phyloP scores from a whole-genome alignment of 805 yeast genomes.

The Helenozyma rhizophorensis region DNA sequence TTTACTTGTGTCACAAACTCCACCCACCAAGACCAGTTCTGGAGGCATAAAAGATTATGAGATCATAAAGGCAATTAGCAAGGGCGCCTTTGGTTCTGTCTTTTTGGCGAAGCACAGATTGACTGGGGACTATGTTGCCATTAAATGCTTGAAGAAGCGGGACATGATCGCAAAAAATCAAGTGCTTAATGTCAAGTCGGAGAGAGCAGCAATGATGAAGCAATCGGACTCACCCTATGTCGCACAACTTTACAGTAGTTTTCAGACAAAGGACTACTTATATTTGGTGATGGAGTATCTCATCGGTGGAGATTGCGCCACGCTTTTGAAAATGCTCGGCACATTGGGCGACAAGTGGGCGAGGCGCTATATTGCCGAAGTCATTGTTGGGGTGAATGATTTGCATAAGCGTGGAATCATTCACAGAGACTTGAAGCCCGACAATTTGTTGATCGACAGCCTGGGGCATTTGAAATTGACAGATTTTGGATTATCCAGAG shows the following conservation, averaged over 20 bases:
- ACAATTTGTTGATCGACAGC: constrained; percentile 80
- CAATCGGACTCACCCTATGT: constrained; percentile 92
- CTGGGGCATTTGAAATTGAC: constrained; percentile 89
- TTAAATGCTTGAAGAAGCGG: constrained; percentile 83
- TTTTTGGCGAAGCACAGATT: constrained; percentile 75
- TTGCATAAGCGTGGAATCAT: constrained; percentile 85
- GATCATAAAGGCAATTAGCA: constrained; percentile 85
- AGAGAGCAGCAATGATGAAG: constrained; percentile 96
- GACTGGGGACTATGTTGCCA: constrained; percentile 94
- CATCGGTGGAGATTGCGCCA: constrained; percentile 94
- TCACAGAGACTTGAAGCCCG: constrained; percentile 95
- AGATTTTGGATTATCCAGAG: constrained; percentile 89
- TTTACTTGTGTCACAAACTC: constrained; percentile 61
- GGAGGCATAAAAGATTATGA: constrained; percentile 88
- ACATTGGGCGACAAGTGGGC: constrained; percentile 85
- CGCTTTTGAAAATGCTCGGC: constrained; percentile 77
- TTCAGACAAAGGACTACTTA: constrained; percentile 81
- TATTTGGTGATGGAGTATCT: constrained; percentile 95
- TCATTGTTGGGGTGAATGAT: constrained; percentile 84
- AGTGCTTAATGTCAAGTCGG: constrained; percentile 89
- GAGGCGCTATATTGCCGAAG: constrained; percentile 80
- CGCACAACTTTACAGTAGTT: constrained; percentile 81
- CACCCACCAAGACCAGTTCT: constrained; percentile 45
- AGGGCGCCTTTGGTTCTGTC: constrained; percentile 97
- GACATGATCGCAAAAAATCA: constrained; percentile 98